Conservation (phyloP, 495 filamentous ascomycete species). For the Lichina pygmaea region DNA sequence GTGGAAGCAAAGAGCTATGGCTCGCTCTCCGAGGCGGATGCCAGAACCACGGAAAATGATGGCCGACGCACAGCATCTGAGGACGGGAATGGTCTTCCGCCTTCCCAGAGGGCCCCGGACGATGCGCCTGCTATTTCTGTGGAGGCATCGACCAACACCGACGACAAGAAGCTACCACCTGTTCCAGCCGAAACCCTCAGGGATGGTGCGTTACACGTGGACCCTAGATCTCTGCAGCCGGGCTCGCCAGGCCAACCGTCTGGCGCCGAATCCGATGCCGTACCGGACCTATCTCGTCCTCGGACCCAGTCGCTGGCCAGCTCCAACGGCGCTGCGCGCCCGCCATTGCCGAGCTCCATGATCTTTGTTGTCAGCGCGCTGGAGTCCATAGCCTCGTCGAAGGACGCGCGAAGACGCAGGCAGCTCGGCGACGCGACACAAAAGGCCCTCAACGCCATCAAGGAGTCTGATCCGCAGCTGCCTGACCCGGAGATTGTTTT, state of each 20-base stretch:
- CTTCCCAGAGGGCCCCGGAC: background rate
- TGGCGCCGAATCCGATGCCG: background rate
- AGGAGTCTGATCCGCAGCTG: slow-evolving; percentile 36
- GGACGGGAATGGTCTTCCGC: too few species aligned
- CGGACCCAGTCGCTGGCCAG: slow-evolving; percentile 26
- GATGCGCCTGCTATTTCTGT: slow-evolving; percentile 1
- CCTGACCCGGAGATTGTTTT: slow-evolving; percentile 80
- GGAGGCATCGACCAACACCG: background rate
- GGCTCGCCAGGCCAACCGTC: background rate
- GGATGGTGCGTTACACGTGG: background rate
- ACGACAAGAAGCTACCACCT: slow-evolving; percentile 1
- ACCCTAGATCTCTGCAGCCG: background rate
- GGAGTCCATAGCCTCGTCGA: slow-evolving; percentile 68
- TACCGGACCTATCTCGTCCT: background rate
- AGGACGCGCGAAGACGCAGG: slow-evolving; percentile 61
- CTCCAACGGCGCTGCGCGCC: slow-evolving; percentile 22
- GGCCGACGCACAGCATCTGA: too few species aligned
- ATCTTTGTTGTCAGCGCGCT: slow-evolving; percentile 84
- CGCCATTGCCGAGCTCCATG: slow-evolving; percentile 57
- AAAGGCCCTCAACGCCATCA: slow-evolving; percentile 59
- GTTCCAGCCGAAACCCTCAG: background rate
- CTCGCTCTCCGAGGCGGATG: too few species aligned
- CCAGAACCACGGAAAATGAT: too few species aligned
- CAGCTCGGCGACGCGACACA: slow-evolving; percentile 54
- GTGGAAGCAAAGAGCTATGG: too few species aligned